phyloP scores from a whole-genome alignment of 306 rosid species.

The Myrica gale region DNA sequence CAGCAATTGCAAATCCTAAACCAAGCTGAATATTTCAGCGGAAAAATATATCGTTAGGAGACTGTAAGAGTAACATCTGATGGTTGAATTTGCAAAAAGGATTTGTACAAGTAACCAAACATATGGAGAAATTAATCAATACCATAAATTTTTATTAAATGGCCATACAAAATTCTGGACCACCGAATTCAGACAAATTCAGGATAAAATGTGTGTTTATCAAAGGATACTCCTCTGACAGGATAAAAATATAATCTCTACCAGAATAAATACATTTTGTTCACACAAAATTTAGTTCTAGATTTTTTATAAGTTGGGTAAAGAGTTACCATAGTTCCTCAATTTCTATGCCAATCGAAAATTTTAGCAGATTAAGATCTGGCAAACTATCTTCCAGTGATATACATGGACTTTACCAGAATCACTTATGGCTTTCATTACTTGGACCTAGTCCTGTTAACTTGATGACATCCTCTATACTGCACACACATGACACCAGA shows the following conservation, averaged over 20 bases:
- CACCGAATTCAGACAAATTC: neutral
- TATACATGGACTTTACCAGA: no score
- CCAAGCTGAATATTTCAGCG: constrained; percentile 68
- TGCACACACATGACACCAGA: no score
- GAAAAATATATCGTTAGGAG: constrained; percentile 40
- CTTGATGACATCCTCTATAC: no score
- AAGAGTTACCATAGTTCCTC: no score
- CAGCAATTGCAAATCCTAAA: constrained; percentile 75
- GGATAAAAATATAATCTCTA: neutral
- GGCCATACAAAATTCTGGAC: constrained; percentile 5
- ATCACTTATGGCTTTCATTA: no score
- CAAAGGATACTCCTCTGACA: no score
- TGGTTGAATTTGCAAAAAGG: neutral
- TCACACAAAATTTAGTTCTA: no score
- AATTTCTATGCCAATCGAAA: no score
- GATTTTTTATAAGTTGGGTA: no score
- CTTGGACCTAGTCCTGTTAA: no score
- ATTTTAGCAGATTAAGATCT: no score
- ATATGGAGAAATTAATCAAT: constrained; percentile 5
- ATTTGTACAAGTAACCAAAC: constrained; percentile 8
- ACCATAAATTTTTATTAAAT: constrained; percentile 13
- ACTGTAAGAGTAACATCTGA: constrained; percentile 16
- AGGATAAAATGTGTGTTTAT: neutral
- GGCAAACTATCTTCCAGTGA: no score
- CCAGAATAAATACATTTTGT: neutral